phyloP scores from a whole-genome alignment of 768 basidiomycete genomes.

The Rhodosporidiobolus sp. region DNA sequence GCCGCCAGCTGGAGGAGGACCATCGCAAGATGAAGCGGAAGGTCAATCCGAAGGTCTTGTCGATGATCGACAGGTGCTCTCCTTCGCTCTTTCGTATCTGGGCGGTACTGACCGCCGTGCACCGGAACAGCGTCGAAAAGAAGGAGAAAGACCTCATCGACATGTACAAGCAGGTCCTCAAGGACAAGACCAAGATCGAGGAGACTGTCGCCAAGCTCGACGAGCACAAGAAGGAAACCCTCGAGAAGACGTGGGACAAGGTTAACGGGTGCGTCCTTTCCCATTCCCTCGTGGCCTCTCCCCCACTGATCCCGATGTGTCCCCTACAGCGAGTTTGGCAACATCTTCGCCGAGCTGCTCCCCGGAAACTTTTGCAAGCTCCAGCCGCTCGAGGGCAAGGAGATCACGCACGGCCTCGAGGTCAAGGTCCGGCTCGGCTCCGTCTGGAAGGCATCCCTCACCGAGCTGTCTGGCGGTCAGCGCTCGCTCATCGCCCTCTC shows the following conservation, averaged over 20 bases:
- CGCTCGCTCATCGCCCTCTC: slow-evolving; percentile 97
- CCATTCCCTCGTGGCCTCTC: not conserved
- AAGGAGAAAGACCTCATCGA: slow-evolving; percentile 79
- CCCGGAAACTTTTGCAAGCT: slow-evolving; percentile 96
- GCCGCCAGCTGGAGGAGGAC: slow-evolving; percentile 67
- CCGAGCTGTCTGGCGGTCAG: slow-evolving; percentile 95
- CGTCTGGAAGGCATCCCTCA: slow-evolving; percentile 97
- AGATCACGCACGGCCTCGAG: slow-evolving; percentile 90
- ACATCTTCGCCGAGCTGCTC: slow-evolving; percentile 88
- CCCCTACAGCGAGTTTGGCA: slow-evolving; percentile 79
- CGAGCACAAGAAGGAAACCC: slow-evolving; percentile 85
- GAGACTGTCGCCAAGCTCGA: slow-evolving; percentile 89
- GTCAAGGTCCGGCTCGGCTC: slow-evolving; percentile 92
- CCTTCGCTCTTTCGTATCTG: not conserved
- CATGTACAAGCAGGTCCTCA: slow-evolving; percentile 80
- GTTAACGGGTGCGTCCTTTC: slow-evolving; percentile 70
- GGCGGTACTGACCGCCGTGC: not conserved
- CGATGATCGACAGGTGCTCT: slow-evolving; percentile 83
- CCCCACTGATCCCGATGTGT: not conserved
- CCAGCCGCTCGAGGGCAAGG: slow-evolving; percentile 86
- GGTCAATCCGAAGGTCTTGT: slow-evolving; percentile 90
- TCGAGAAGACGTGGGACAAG: slow-evolving; percentile 93
- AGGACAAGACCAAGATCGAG: slow-evolving; percentile 93
- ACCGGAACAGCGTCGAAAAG: slow-evolving; percentile 74
- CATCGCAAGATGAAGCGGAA: slow-evolving; percentile 91